Conservation (phyloP, 208 protist species). For the Acanthamoeba triangularis region DNA sequence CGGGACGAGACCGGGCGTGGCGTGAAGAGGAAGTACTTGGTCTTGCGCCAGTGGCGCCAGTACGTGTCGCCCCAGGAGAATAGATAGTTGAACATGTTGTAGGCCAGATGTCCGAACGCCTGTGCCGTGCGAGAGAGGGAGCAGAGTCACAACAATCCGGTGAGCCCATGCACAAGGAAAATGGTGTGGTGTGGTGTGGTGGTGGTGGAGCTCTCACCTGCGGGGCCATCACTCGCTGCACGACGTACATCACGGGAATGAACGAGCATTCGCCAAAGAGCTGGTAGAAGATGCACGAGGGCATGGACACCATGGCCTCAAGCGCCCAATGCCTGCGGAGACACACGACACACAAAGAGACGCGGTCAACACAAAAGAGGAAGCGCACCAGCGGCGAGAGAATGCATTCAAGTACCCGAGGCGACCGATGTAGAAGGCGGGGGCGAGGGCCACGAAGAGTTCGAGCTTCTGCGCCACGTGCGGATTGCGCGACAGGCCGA, state of each 20-base stretch:
- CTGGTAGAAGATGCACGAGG: background rate
- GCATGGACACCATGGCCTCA: background rate
- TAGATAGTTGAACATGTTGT: slow-evolving; percentile 74
- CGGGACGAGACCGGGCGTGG: slow-evolving; percentile 27
- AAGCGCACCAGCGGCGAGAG: too few relatives aligned
- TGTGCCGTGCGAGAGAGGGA: background rate
- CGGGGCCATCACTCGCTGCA: background rate
- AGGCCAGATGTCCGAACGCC: slow-evolving; percentile 39
- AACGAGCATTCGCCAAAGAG: slow-evolving; percentile 24
- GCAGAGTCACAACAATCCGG: too few relatives aligned
- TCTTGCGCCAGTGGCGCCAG: slow-evolving; percentile 62
- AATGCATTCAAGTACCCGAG: background rate
- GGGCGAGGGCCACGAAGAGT: slow-evolving; percentile 50
- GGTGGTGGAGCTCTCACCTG: background rate
- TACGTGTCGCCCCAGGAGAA: slow-evolving; percentile 58
- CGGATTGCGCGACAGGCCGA: slow-evolving; percentile 18
- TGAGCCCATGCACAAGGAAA: background rate
- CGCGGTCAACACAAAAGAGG: background rate
- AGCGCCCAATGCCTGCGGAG: slow-evolving; percentile 33
- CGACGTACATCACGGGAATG: background rate
- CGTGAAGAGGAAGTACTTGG: slow-evolving; percentile 75
- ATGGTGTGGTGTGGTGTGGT: background rate
- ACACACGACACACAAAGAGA: background rate
- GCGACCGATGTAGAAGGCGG: slow-evolving; percentile 10
- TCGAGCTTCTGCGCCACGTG: slow-evolving; percentile 5